phyloP scores from a whole-genome alignment of 257 asterid species.

The Buddleja alternifolia region DNA sequence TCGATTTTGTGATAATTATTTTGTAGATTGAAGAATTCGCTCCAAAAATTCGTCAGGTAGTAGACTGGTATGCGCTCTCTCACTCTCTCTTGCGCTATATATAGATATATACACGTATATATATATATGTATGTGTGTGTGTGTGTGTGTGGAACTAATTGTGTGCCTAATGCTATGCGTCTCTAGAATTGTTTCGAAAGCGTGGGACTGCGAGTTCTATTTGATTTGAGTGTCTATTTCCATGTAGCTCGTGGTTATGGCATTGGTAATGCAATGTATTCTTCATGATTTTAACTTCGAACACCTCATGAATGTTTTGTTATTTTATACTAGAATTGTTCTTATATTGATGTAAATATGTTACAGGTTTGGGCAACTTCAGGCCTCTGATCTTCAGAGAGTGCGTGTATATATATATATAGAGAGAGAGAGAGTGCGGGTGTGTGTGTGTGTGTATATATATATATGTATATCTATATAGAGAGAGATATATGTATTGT shows the following conservation, averaged over 20 bases:
- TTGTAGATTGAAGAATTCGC: constrained; percentile 70
- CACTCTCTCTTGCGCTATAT: background rate
- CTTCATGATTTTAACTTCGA: too few relatives aligned
- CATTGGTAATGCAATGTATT: too few relatives aligned
- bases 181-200: too few relatives aligned
- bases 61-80: constrained; percentile 44
- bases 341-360: constrained; percentile 9
- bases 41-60: constrained; percentile 72
- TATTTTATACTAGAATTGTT: background rate
- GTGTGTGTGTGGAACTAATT: background rate
- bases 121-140: background rate
- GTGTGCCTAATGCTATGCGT: background rate
- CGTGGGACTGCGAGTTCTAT: background rate
- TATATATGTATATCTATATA: too few relatives aligned
- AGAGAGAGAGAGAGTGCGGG: too few relatives aligned
- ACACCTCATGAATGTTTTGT: background rate
- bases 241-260: too few relatives aligned
- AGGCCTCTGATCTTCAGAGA: constrained; percentile 81
- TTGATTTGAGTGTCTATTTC: background rate
- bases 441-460: too few relatives aligned
- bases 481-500: too few relatives aligned
- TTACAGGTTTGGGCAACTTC: constrained; percentile 77
- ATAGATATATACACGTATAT: too few relatives aligned
- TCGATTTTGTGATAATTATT: background rate
- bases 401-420: too few relatives aligned